Percentiles rank a stretch among this genome's conserved stretches.
Conservation (phyloP, 345 rosid species). For the Firmiana major region DNA sequence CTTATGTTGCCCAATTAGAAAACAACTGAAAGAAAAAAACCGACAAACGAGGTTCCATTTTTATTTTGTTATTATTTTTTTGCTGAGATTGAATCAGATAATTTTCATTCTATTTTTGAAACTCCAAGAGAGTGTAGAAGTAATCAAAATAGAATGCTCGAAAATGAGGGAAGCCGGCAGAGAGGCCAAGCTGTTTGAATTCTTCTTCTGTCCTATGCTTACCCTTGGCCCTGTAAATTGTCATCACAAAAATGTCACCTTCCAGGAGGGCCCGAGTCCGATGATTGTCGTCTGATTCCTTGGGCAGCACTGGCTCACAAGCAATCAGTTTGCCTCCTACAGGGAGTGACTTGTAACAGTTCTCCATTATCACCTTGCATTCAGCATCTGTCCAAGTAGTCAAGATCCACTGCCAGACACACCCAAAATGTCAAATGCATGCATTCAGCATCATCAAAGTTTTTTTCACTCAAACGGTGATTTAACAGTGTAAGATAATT, state of each 20-base stretch:
- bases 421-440: neutral
- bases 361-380: slow-evolving; percentile 74
- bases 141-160: slow-evolving; percentile 48
- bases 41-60: neutral
- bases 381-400: slow-evolving; percentile 77
- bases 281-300: slow-evolving; percentile 61
- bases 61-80: too few relatives aligned
- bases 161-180: slow-evolving; percentile 60
- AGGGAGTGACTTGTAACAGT: slow-evolving; percentile 75
- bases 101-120: slow-evolving; percentile 46
- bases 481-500: too few relatives aligned
- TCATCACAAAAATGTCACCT: slow-evolving; percentile 83
- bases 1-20: neutral
- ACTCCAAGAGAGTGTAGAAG: slow-evolving; percentile 71
- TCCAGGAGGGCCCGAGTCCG: slow-evolving; percentile 74
- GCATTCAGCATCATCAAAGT: neutral
- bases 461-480: too few relatives aligned
- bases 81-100: neutral
- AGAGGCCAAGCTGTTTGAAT: slow-evolving; percentile 55
- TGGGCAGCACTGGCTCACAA: slow-evolving; percentile 74
- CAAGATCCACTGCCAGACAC: slow-evolving; percentile 65
- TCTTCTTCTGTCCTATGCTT: slow-evolving; percentile 76
- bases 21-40: neutral
- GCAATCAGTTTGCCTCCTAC: slow-evolving; percentile 78
- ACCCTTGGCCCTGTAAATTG: slow-evolving; percentile 73